Evolutionary conservation across 2,329 filamentous ascomycete genomes (phyloP).

Genomic region (Coniochaeta hoffmannii): DNA sequence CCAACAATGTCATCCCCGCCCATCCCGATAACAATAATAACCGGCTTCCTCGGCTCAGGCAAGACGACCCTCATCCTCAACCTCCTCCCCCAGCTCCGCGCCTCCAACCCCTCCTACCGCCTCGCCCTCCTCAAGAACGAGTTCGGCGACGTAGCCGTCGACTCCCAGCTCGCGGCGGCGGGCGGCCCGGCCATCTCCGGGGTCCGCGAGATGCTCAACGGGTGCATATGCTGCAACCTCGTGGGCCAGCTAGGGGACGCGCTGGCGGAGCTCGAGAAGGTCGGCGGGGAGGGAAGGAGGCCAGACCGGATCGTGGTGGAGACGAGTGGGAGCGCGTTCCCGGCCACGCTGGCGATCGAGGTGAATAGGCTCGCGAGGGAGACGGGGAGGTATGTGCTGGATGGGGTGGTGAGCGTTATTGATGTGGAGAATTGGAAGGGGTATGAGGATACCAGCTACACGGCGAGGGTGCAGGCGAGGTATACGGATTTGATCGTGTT

Average conservation of each 20-base stretch:
- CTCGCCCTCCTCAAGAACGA: conserved; percentile 97
- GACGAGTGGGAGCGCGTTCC: conserved; percentile 82
- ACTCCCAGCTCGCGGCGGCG: conserved; percentile 70
- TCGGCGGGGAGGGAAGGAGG: conserved; percentile 24
- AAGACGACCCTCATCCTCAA: conserved; percentile 96
- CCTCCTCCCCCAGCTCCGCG: conserved; percentile 79
- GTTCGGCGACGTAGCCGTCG: conserved; percentile 89
- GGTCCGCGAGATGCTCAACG: conserved; percentile 88
- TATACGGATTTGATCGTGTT: conserved; percentile 89
- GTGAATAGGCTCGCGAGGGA: conserved; percentile 72
- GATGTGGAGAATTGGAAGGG: conserved; percentile 95
- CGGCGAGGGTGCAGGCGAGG: conserved; percentile 76
- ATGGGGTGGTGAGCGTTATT: conserved; percentile 83
- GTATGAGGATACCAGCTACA: conserved; percentile 86
- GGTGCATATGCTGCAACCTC: conserved; percentile 98
- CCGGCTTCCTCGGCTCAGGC: conserved; percentile 90
- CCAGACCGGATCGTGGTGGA: conserved; percentile 92
- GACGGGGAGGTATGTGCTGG: conserved; percentile 63
- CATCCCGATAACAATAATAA: conserved; percentile 89
- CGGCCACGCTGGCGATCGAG: conserved; percentile 84
- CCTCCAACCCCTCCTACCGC: conserved; percentile 66
- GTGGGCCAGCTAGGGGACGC: conserved; percentile 84
- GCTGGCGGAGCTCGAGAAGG: conserved; percentile 59
- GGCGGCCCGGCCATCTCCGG: conserved; percentile 75
- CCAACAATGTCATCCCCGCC: conserved; percentile 53